These are phyloP conservation scores for Pythium pyrilobum DNA, from an alignment of 352 stramenopile genomes.

Conservation along the genomic window DNA sequence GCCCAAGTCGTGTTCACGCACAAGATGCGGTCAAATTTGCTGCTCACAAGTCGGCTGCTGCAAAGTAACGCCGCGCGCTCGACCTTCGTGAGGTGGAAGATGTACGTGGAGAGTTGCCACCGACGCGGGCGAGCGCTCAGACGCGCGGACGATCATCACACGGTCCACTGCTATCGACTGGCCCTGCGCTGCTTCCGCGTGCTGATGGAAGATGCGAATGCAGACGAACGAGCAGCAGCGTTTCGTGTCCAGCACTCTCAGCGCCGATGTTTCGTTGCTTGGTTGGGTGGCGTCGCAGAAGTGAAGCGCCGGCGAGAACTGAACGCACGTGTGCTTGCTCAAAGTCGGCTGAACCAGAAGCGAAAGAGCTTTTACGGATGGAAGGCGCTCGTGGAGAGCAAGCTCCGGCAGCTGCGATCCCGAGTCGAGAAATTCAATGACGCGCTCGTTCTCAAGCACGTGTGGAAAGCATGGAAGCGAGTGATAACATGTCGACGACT, in stretches of 20 bases:
- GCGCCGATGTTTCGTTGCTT: no score
- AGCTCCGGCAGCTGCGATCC: background rate
- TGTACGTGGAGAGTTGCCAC: background rate
- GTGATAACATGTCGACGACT: background rate
- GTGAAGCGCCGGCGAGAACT: background rate
- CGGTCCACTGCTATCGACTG: background rate
- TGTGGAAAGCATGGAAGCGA: slow-evolving; percentile 1
- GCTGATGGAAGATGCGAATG: background rate
- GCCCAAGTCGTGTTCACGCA: background rate
- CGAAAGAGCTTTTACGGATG: background rate
- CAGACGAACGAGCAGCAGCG: background rate
- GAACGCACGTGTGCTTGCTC: background rate
- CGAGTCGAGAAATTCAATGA: background rate
- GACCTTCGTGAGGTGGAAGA: slow-evolving; percentile 1
- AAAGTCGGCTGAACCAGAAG: background rate
- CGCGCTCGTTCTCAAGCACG: background rate
- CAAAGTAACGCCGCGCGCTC: slow-evolving; percentile 8
- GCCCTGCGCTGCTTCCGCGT: background rate
- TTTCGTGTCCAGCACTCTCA: slow-evolving; percentile 1
- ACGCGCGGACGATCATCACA: background rate
- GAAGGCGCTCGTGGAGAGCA: background rate
- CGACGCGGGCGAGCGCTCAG: background rate
- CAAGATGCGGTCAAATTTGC: slow-evolving; percentile 8
- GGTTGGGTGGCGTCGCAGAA: no score
- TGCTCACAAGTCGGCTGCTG: slow-evolving; percentile 6